A percentile compares a stretch with the other conserved stretches of the same genome.
phyloP scores from a whole-genome alignment of 2,329 filamentous ascomycete species.

The Fusarium bactridioides region DNA sequence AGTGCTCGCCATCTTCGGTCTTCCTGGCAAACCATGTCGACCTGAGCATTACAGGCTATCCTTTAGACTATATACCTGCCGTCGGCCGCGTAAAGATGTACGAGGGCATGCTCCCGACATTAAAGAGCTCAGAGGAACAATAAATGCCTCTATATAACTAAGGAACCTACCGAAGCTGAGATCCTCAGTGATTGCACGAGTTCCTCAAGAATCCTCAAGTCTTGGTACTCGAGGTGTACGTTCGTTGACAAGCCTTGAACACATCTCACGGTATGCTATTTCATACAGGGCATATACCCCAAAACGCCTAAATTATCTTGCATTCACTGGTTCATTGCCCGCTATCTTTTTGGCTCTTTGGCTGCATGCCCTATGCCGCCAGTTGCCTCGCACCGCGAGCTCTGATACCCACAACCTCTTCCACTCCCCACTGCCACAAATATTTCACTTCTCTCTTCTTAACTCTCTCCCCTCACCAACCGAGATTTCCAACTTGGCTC shows the following conservation, averaged over 20 bases:
- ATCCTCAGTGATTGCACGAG: background rate
- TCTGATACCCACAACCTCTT: background rate
- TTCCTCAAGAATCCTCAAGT: background rate
- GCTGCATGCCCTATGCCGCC: background rate
- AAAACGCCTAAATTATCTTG: accelerated
- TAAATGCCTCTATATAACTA: accelerated
- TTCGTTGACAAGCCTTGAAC: background rate
- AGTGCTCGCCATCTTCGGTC: too few species aligned
- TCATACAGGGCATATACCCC: background rate
- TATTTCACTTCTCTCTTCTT: background rate
- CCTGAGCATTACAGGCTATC: accelerated
- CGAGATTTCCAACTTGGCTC: accelerated
- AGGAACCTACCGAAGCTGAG: accelerated
- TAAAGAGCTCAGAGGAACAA: too few species aligned
- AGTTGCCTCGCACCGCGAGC: conserved; percentile 8
- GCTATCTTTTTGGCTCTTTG: background rate
- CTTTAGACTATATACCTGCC: too few species aligned
- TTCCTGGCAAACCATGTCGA: too few species aligned
- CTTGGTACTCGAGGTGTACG: background rate
- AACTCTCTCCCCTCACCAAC: background rate
- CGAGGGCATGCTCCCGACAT: too few species aligned
- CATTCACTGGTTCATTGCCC: background rate
- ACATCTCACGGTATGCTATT: background rate
- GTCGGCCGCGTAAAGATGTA: accelerated
- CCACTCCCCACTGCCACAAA: background rate